Evolutionary conservation across 495 filamentous ascomycete species (phyloP).

Genomic region (Podospora sp.): DNA sequence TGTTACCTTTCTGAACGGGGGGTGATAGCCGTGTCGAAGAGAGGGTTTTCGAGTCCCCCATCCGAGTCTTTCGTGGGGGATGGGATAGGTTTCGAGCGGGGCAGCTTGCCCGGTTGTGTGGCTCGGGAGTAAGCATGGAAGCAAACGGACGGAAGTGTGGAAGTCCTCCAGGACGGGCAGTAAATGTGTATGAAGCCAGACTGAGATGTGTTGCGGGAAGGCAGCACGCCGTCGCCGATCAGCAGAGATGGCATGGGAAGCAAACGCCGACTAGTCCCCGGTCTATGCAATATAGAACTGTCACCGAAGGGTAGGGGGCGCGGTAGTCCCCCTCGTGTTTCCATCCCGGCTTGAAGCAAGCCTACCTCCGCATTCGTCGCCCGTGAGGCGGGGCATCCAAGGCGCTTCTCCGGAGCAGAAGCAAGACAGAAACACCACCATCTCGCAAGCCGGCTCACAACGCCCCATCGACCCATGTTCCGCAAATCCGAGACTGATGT

Average conservation of each 20-base stretch:
- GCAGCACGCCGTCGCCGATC: background rate
- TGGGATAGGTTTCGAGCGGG: background rate
- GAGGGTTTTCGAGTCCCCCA: background rate
- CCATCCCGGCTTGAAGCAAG: background rate
- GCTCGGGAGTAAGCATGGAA: background rate
- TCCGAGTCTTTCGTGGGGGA: background rate
- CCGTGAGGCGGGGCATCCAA: constrained; percentile 12
- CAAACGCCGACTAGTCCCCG: background rate
- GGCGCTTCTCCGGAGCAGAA: constrained; percentile 16
- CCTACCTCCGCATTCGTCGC: constrained; percentile 16
- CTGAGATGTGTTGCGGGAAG: background rate
- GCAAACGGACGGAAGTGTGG: background rate
- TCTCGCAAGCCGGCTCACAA: background rate
- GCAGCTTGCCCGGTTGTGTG: too few relatives aligned
- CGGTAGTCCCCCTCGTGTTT: background rate
- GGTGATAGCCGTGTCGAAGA: background rate
- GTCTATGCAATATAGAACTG: background rate
- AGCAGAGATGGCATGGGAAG: constrained; percentile 3
- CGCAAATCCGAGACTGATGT: constrained; percentile 19
- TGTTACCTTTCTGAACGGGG: constrained; percentile 12
- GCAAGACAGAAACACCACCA: constrained; percentile 1
- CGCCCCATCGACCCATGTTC: background rate
- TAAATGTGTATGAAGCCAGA: background rate
- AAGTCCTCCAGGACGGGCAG: background rate
- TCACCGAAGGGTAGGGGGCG: background rate